Evolutionary conservation across 2,329 filamentous ascomycete genomes (phyloP).

Genomic region (Biscogniauxia mediterranea): DNA sequence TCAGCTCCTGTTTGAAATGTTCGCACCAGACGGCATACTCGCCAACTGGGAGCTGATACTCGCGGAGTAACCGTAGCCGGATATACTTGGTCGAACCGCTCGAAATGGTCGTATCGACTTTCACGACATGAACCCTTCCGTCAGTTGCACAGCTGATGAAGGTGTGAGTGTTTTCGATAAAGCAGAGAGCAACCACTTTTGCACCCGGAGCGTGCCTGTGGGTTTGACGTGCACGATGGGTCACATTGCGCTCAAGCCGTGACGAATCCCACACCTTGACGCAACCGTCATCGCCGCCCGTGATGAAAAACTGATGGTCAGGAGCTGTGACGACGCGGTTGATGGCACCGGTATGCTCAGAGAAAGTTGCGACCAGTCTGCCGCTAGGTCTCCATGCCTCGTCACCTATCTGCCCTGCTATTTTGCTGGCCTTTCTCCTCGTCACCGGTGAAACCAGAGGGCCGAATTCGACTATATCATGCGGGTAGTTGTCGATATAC

Average conservation of each 20-base stretch:
- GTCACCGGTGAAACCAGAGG: conserved; percentile 73
- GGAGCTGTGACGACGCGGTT: conserved; percentile 80
- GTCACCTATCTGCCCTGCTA: conserved; percentile 50
- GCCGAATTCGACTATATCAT: conserved; percentile 69
- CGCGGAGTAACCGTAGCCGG: conserved; percentile 71
- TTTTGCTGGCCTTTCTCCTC: conserved; percentile 48
- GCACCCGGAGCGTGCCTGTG: conserved; percentile 71
- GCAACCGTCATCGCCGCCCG: conserved; percentile 84
- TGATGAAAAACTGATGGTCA: conserved; percentile 93
- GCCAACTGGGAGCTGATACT: conserved; percentile 71
- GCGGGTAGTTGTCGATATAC: conserved; percentile 70
- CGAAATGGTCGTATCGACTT: conserved; percentile 58
- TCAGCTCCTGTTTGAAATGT: conserved; percentile 80
- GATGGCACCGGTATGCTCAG: conserved; percentile 80
- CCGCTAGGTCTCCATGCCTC: conserved; percentile 82
- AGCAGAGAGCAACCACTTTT: conserved; percentile 78
- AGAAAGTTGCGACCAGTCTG: conserved; percentile 80
- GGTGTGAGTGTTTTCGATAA: conserved; percentile 90
- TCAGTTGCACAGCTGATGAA: conserved; percentile 90
- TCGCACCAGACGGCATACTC: conserved; percentile 89
- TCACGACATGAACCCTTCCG: conserved; percentile 85
- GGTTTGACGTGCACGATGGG: conserved; percentile 81
- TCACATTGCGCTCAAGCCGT: conserved; percentile 85
- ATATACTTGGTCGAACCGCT: conserved; percentile 67
- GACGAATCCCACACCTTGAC: conserved; percentile 93